Conservation (phyloP, 2,329 filamentous ascomycete genomes). For the Elsinoe batatas region DNA sequence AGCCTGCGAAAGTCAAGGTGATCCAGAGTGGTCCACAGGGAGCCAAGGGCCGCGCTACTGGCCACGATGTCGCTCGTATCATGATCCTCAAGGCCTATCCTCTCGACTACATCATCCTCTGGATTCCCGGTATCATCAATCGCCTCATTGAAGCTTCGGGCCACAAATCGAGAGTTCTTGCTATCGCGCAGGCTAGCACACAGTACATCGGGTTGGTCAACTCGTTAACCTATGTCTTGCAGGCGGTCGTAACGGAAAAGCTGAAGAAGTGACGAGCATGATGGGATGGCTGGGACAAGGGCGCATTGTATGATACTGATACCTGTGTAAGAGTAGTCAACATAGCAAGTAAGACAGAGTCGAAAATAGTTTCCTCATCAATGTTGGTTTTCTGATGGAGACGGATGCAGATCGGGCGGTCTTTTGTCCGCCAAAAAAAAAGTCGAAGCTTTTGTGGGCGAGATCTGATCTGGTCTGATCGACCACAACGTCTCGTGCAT, state of each 20-base stretch:
- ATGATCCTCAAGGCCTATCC: conserved; percentile 28
- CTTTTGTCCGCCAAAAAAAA: not conserved
- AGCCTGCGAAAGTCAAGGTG: not conserved
- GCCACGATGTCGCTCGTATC: conserved; percentile 23
- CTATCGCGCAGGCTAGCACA: conserved; percentile 6
- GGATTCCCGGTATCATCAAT: conserved; percentile 25
- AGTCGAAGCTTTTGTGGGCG: not conserved
- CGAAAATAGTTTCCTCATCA: not conserved
- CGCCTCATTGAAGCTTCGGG: conserved; percentile 1
- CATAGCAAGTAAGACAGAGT: not conserved
- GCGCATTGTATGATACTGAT: no score
- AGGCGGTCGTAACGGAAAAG: conserved; percentile 1
- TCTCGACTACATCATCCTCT: conserved; percentile 26
- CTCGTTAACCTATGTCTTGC: conserved; percentile 1
- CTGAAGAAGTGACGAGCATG: not conserved
- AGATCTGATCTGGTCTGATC: conserved; percentile 1
- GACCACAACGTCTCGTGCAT: conserved; percentile 1
- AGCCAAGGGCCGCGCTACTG: not conserved
- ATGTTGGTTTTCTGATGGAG: not conserved
- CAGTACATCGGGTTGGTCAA: conserved; percentile 11
- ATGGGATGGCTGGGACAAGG: no score
- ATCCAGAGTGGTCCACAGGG: not conserved
- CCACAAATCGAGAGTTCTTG: not conserved
- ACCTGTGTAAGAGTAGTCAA: no score
- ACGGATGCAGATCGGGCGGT: not conserved